Conservation (phyloP, 2,329 filamentous ascomycete species). For the Aspergillus sp. region DNA sequence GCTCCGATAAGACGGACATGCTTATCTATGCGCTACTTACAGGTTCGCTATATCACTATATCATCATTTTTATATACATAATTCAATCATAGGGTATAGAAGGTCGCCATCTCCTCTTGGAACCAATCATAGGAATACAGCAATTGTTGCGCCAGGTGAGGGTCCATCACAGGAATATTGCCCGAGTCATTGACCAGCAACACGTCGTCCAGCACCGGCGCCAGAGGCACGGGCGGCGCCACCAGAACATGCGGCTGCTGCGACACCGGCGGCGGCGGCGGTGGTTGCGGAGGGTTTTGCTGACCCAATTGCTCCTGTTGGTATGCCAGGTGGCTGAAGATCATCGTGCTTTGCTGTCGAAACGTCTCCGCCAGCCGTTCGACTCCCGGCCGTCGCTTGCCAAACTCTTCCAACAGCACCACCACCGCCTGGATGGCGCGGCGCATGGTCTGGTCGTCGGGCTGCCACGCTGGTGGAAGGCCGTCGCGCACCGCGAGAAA, state of each 20-base stretch:
- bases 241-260: constrained; percentile 15
- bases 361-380: constrained; percentile 39
- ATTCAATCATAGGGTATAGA: constrained; percentile 36
- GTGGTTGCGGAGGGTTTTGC: constrained; percentile 18
- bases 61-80: constrained; percentile 4
- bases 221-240: constrained; percentile 30
- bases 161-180: constrained; percentile 33
- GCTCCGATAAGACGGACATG: neutral
- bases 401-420: constrained; percentile 39
- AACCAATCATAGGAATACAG: constrained; percentile 42
- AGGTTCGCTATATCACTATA: no score
- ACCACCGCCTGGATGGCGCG: constrained; percentile 37
- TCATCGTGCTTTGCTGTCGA: constrained; percentile 37
- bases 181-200: constrained; percentile 33
- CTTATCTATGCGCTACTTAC: neutral
- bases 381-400: constrained; percentile 37
- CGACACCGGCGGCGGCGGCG: constrained; percentile 10
- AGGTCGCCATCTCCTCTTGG: constrained; percentile 40
- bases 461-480: constrained; percentile 31
- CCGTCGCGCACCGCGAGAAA: constrained; percentile 33
- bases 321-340: constrained; percentile 38
- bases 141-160: constrained; percentile 37
- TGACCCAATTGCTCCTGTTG: constrained; percentile 30
- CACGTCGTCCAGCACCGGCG: constrained; percentile 36
- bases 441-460: constrained; percentile 38